phyloP scores from a whole-genome alignment of 2,329 filamentous ascomycete genomes.

The Purpureocillium takamizusanense region DNA sequence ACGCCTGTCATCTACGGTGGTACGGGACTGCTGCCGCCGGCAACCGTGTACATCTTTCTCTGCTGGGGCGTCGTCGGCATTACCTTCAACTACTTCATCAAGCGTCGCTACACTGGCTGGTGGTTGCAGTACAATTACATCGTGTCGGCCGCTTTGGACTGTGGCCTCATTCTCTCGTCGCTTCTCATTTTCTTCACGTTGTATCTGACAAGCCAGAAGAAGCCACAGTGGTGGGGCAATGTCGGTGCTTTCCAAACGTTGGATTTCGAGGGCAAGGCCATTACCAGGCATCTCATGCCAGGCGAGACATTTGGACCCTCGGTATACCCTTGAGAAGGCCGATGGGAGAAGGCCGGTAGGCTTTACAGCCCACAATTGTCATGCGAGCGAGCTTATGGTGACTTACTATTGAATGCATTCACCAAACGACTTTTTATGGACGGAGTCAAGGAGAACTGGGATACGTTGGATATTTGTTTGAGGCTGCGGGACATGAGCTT shows the following conservation, averaged over 20 bases:
- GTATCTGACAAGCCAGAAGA: slow-evolving; percentile 44
- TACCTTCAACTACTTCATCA: slow-evolving; percentile 60
- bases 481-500: not conserved
- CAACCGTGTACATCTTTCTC: slow-evolving; percentile 62
- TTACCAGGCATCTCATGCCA: slow-evolving; percentile 29
- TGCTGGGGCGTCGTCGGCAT: slow-evolving; percentile 61
- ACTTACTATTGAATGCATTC: no score
- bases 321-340: slow-evolving; percentile 8
- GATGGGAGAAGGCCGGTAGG: not conserved
- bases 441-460: slow-evolving; percentile 7
- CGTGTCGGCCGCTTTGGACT: slow-evolving; percentile 61
- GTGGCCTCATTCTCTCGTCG: slow-evolving; percentile 55
- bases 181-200: slow-evolving; percentile 64
- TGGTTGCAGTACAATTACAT: slow-evolving; percentile 75
- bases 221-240: slow-evolving; percentile 58
- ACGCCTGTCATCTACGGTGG: slow-evolving; percentile 62
- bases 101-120: slow-evolving; percentile 58
- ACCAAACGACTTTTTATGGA: slow-evolving; percentile 3
- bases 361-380: no score
- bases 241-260: slow-evolving; percentile 34
- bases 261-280: slow-evolving; percentile 33
- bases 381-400: no score
- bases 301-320: slow-evolving; percentile 43
- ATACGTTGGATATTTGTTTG: not conserved
- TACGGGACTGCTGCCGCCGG: slow-evolving; percentile 54